These are phyloP conservation scores for Pichia sp. DNA, from an alignment of 1,139 yeast species.

Conservation along the genomic window DNA sequence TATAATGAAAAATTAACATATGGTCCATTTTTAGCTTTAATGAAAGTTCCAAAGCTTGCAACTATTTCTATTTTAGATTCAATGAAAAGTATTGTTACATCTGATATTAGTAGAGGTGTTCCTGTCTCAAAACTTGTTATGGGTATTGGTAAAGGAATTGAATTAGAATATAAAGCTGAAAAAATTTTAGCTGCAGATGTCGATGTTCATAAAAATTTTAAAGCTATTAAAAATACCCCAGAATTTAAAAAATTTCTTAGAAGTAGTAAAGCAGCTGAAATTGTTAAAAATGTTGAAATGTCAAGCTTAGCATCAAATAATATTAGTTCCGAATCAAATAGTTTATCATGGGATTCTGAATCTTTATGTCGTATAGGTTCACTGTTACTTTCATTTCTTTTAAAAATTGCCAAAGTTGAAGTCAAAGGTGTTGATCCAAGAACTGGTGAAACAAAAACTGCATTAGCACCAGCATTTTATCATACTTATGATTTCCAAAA, in stretches of 20 bases:
- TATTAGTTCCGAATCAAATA: slow-evolving; percentile 15
- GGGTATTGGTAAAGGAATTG: slow-evolving; percentile 79
- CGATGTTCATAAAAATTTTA: slow-evolving; percentile 35
- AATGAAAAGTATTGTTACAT: slow-evolving; percentile 60
- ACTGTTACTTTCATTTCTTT: slow-evolving; percentile 61
- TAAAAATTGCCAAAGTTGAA: slow-evolving; percentile 76
- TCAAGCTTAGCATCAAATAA: slow-evolving; percentile 12
- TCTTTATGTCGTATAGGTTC: slow-evolving; percentile 81
- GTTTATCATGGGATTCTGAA: slow-evolving; percentile 51
- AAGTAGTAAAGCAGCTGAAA: slow-evolving; percentile 24
- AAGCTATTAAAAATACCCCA: slow-evolving; percentile 30
- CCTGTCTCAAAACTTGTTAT: slow-evolving; percentile 78
- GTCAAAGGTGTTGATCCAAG: slow-evolving; percentile 77
- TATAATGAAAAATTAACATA: slow-evolving; percentile 54
- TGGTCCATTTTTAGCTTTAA: slow-evolving; percentile 71
- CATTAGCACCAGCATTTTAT: slow-evolving; percentile 84
- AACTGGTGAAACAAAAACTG: slow-evolving; percentile 58
- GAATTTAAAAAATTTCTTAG: slow-evolving; percentile 43
- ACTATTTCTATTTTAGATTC: slow-evolving; percentile 81
- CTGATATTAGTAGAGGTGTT: slow-evolving; percentile 80
- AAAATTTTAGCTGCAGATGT: slow-evolving; percentile 53
- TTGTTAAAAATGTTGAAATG: slow-evolving; percentile 23
- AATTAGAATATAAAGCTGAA: slow-evolving; percentile 74
- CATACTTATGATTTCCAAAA: slow-evolving; percentile 78
- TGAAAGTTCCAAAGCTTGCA: slow-evolving; percentile 75